Evolutionary conservation across 2,329 filamentous ascomycete genomes (phyloP).

Genomic region (Cordyceps cicadae): DNA sequence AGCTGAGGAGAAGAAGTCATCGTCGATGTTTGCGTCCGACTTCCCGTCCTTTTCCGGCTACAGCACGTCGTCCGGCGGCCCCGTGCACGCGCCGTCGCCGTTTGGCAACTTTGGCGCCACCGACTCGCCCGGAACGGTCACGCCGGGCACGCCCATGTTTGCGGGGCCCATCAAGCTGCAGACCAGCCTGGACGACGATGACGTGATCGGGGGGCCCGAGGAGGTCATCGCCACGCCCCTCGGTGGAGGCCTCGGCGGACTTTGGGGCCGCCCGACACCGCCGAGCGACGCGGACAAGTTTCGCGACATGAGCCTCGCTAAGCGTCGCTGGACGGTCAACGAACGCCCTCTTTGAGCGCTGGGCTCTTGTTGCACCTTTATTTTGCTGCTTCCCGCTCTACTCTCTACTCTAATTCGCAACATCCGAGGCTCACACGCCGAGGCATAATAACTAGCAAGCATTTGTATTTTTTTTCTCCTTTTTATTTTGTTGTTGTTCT

Average conservation of each 20-base stretch:
- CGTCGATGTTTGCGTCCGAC: neutral
- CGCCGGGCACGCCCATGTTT: constrained; percentile 19
- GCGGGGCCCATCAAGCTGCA: constrained; percentile 29
- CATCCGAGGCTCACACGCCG: neutral
- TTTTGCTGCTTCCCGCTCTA: neutral
- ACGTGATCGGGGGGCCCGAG: constrained; percentile 18
- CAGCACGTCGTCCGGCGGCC: neutral
- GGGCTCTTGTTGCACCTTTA: neutral
- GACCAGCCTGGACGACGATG: constrained; percentile 24
- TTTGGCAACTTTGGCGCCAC: neutral
- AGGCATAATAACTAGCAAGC: neutral
- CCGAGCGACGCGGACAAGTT: constrained; percentile 37
- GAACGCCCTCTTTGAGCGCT: constrained; percentile 25
- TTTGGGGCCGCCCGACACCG: constrained; percentile 37
- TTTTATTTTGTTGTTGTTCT: neutral
- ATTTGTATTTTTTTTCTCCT: neutral
- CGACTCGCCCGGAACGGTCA: neutral
- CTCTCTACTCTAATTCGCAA: neutral
- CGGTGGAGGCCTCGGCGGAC: constrained; percentile 32
- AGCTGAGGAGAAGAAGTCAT: neutral
- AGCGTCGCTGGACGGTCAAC: constrained; percentile 49
- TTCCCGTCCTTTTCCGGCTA: neutral
- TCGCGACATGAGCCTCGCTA: constrained; percentile 38
- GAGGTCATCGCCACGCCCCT: constrained; percentile 27
- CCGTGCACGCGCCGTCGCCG: constrained; percentile 4